Base-by-base conservation (phyloP, 1,139 yeast genomes). In the Kazachstania sp. region DNA sequence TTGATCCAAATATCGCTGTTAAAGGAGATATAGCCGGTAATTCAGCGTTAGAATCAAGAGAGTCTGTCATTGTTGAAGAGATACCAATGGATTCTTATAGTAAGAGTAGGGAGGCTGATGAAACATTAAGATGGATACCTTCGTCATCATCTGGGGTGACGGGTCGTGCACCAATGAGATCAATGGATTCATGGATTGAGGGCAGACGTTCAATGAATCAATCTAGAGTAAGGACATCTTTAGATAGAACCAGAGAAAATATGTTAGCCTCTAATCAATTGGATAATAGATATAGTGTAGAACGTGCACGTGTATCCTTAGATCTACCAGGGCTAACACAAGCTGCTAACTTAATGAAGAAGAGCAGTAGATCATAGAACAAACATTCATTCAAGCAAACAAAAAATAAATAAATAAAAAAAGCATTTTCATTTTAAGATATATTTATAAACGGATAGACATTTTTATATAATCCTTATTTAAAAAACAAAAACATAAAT, bases 251-350 rank as follows among this genome's bases (percentile, higher is more conserved):
- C 1, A 61, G 71, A 49, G 50, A 54, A 11, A 57, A 63, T 3
- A 67, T 68, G 71, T 44, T 64, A 42, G 60, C 65, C 37, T 57
- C 64, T 5, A 59, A 64, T 39, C 68, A 68, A 49, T 52, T 68
- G 26, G 69, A 66, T 49, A 64, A 59, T 16, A 57, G 71, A 47
- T 59, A 58, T 35, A 66, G 71, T 4, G 59, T 67, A 31, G 72
- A 68, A 45, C 59, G 69, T 37, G 71, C 71, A 1, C 62, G 71
- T 52, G 56, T 64, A 1, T 69, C 72, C 2, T 54, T 68, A 31
- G 72, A 69, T 15, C 51, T 69, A 26, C 72, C 72, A 6, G 71
- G 71, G 12, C 54, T 68, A 26, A 67, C 70, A 1, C 64, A 60
- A 38, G 72, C 72, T 2, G 63, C 59, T 19, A 52, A 58, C 4